Base-by-base conservation (phyloP, 306 rosid species). In the Luffa aegyptiaca region DNA sequence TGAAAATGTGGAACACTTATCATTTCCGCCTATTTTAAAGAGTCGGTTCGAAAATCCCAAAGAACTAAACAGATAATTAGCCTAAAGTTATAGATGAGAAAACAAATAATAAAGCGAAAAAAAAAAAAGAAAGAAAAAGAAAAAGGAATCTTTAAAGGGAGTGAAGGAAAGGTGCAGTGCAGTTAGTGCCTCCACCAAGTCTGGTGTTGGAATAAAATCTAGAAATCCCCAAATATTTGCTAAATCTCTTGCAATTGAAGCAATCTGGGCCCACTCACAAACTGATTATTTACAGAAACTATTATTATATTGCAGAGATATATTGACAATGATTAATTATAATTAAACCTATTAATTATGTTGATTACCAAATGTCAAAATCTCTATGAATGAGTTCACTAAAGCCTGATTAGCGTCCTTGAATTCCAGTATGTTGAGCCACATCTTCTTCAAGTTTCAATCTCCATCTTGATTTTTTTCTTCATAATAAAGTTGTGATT, bases 111-210 rank as follows among this genome's bases (percentile, higher is more conserved):
- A n/a, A n/a, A n/a, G n/a, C n/a, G n/a, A n/a, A n/a, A n/a, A n/a
- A n/a, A n/a, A 20, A 6, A 26, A 59, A 3, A 10, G 10, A 8
- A 10, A 26, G 6, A 16, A 52, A 5, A 18, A 10, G 2, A 0
- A 64, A 64, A 65, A 36, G 0, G 72, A 39, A 66, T 66, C 46
- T 13, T 12, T 14, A 39, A 18, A 66, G 49, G 45, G 9, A 66
- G 68, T 12, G 68, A 62, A 10, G 49, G 73, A 20, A 39, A 18
- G 49, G n/a, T 5, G 44, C 5, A 63, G 6, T 37, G 48, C 16
- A 69, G 75, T 69, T 69, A 3, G 53, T 42, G 52, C 75, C 75
- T 69, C 36, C 75, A 69, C 75, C 52, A 69, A n/a, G 75, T 69
- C 4, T 1, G 33, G 36, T 1, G 35, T n/a, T 44, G 75, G 75